Evolutionary conservation across 257 asterid species (phyloP), one percentile per base, ranked within the genome.

Genomic region (Leptodermis oblonga): DNA sequence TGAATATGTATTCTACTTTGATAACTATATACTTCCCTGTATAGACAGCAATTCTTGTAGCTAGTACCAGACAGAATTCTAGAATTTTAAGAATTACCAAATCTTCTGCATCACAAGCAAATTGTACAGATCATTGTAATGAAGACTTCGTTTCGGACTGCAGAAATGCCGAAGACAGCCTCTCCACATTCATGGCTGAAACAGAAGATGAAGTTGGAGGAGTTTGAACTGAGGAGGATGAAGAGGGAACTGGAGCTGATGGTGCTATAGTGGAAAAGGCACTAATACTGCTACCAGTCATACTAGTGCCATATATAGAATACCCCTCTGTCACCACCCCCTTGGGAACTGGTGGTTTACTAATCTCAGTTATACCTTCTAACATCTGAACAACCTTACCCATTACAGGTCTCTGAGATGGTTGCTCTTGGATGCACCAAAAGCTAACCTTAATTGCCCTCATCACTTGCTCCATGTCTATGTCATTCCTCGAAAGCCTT

Each of bases 361-460:
- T 83, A 43, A 88, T 82, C 66, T 81, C 90, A 68, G 76, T 23
- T 62, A 89, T 76, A 17, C 97, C 97, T 72, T 89, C 97, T 80
- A 92, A 61, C 97, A 92, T 89, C 72, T 92, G 97, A 52, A 92
- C 93, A 61, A 89, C 96, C 74, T 89, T 92, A 48, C 96, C 87
- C 97, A 92, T 92, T 70, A 75, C 79, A 12, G 96, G 97, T 82
- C 97, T 86, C 34, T 86, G 96, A 62, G 95, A 87, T 5, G 96
- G 95, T 70, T 92, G 96, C 73, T 92, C 97, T 80, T 89, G 97
- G 53, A 87, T 87, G 81, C 97, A 91, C 97, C 97, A 91, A 76
- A 91, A 91, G 70, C 96, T 82, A 26, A 88, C 95, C 64, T 76
- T 68, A 65, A 90, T 80, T 3, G 84, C 84, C 69, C 95, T 86